A percentile compares a stretch with the other conserved stretches of the same genome.
phyloP scores from a whole-genome alignment of 345 rosid species.

The Gossypium stocksii region DNA sequence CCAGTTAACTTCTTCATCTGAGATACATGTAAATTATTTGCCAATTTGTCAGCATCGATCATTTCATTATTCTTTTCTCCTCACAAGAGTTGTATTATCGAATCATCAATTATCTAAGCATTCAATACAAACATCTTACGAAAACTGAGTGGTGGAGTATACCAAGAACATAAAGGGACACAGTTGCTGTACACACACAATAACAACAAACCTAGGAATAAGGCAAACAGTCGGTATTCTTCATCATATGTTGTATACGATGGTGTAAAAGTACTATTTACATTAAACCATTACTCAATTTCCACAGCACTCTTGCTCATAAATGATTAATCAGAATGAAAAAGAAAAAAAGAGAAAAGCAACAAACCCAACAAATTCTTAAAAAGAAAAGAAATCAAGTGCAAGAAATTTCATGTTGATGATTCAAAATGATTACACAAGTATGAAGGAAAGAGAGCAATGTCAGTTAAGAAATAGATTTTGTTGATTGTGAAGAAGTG shows the following conservation, averaged over 20 bases:
- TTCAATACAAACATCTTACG: not conserved
- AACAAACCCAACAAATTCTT: no score
- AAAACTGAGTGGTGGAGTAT: not conserved
- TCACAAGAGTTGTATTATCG: not conserved
- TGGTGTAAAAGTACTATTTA: not conserved
- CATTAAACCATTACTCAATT: no score
- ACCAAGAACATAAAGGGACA: not conserved
- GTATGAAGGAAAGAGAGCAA: no score
- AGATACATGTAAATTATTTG: not conserved
- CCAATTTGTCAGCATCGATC: not conserved
- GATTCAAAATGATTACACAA: no score
- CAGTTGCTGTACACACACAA: not conserved
- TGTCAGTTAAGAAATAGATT: no score
- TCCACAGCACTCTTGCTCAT: no score
- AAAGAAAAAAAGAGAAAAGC: no score
- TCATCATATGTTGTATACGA: not conserved
- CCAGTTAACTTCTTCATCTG: not conserved
- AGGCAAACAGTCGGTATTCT: not conserved
- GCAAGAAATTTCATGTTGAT: no score
- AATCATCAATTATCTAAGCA: not conserved
- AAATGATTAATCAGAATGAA: no score
- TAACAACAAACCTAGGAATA: not conserved
- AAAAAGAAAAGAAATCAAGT: no score
- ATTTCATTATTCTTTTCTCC: not conserved
- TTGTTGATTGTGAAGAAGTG: no score